Evolutionary conservation across 495 filamentous ascomycete species (phyloP).

Genomic region (Lentithecium fluviatile): DNA sequence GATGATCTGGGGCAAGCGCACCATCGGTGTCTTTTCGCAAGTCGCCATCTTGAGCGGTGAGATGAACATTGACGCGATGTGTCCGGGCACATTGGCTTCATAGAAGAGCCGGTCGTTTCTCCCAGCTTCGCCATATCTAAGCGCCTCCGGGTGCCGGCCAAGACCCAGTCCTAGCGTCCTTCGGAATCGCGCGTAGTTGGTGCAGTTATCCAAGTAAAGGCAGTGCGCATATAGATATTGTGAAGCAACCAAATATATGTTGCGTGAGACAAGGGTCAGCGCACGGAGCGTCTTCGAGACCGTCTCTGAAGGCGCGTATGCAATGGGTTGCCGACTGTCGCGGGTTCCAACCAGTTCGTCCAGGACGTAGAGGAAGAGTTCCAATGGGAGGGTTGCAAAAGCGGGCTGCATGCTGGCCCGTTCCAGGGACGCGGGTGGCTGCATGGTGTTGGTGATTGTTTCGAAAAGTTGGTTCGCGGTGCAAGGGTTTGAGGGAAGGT

Average conservation of each 20-base stretch:
- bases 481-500: too few species aligned
- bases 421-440: background rate
- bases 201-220: constrained; percentile 20
- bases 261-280: constrained; percentile 12
- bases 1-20: constrained; percentile 17
- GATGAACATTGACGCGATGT: constrained; percentile 21
- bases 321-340: constrained; percentile 12
- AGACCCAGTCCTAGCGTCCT: constrained; percentile 11
- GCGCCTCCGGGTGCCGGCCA: constrained; percentile 12
- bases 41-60: constrained; percentile 7
- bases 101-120: constrained; percentile 13
- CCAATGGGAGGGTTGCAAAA: constrained; percentile 15
- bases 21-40: constrained; percentile 9
- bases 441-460: background rate
- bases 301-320: constrained; percentile 17
- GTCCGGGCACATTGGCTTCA: background rate
- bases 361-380: constrained; percentile 27
- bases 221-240: constrained; percentile 28
- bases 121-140: constrained; percentile 11
- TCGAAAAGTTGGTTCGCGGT: too few species aligned
- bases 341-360: constrained; percentile 21
- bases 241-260: constrained; percentile 10
- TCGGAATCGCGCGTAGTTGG: constrained; percentile 9
- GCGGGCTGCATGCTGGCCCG: background rate
- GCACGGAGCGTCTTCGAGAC: constrained; percentile 23